Evolutionary conservation across 805 yeast species (phyloP).

Genomic region (Candida mattraensis): DNA sequence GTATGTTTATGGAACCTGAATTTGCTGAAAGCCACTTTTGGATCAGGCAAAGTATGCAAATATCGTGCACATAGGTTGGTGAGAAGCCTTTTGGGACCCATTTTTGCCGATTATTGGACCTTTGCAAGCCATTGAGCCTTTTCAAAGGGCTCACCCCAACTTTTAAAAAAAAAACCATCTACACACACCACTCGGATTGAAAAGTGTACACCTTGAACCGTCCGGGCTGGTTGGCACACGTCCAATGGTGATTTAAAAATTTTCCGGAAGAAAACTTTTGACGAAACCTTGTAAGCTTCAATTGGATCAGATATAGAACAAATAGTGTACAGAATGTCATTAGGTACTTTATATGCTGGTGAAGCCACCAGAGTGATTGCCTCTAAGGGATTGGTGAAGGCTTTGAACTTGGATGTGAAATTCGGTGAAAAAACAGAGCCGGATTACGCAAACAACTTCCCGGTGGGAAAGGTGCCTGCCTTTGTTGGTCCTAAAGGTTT

Average conservation of each 20-base stretch:
- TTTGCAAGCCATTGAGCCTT: too few relatives aligned
- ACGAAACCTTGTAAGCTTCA: too few relatives aligned
- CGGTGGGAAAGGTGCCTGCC: slow-evolving; percentile 65
- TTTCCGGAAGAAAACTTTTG: too few relatives aligned
- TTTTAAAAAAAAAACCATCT: too few relatives aligned
- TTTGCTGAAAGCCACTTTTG: slow-evolving; percentile 21
- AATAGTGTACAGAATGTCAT: slow-evolving; percentile 29
- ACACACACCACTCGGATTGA: too few relatives aligned
- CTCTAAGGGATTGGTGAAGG: slow-evolving; percentile 48
- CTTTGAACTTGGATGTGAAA: slow-evolving; percentile 57
- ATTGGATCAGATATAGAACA: slow-evolving; percentile 1
- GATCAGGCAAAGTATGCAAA: slow-evolving; percentile 19
- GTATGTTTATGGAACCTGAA: slow-evolving; percentile 31
- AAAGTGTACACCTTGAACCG: too few relatives aligned
- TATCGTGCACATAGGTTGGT: slow-evolving; percentile 1
- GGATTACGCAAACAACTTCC: slow-evolving; percentile 54
- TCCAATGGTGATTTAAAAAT: slow-evolving; percentile 7
- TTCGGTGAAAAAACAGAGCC: slow-evolving; percentile 22
- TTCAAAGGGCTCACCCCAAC: too few relatives aligned
- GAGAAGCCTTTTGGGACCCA: slow-evolving; percentile 6
- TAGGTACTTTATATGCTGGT: slow-evolving; percentile 36
- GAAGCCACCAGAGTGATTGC: slow-evolving; percentile 33
- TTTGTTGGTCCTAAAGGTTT: slow-evolving; percentile 70
- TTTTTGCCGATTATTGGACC: too few relatives aligned
- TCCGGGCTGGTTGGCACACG: slow-evolving; percentile 8